Evolutionary conservation across 2,329 filamentous ascomycete species (phyloP).

Genomic region (Neophaeococcomyces aloes): DNA sequence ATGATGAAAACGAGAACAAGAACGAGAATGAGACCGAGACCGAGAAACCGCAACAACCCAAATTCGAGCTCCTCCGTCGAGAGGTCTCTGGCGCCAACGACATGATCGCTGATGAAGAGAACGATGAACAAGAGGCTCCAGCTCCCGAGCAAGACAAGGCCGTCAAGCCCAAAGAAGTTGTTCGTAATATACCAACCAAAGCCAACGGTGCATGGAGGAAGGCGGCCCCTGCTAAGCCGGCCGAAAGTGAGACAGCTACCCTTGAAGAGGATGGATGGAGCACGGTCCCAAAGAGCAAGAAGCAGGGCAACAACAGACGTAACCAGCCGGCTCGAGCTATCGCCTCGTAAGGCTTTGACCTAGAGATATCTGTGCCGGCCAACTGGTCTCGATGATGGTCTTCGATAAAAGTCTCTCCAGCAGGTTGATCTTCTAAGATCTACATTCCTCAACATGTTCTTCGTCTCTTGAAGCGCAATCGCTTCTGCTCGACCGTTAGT

Average conservation of each 20-base stretch:
- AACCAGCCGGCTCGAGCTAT: conserved; percentile 29
- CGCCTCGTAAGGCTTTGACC: conserved; percentile 33
- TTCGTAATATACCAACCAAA: conserved; percentile 34
- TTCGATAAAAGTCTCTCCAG: background rate
- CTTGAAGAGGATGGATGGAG: conserved; percentile 40
- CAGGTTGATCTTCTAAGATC: no score
- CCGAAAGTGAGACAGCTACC: conserved; percentile 24
- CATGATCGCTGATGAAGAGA: conserved; percentile 40
- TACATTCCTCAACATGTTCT: no score
- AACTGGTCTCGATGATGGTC: conserved; percentile 41
- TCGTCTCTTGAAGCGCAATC: no score
- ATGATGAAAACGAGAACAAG: conserved; percentile 18
- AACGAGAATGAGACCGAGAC: conserved; percentile 12
- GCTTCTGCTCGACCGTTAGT: no score
- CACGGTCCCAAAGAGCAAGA: conserved; percentile 33
- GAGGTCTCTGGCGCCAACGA: conserved; percentile 38
- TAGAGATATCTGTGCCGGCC: conserved; percentile 46
- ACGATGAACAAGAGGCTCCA: conserved; percentile 35
- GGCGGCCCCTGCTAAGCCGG: conserved; percentile 11
- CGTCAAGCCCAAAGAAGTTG: conserved; percentile 46
- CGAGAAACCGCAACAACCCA: conserved; percentile 24
- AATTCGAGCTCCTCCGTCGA: conserved; percentile 47
- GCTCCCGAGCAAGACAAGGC: conserved; percentile 34
- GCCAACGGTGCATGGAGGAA: conserved; percentile 35
- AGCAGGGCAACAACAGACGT: conserved; percentile 36